Evolutionary conservation across 2,329 filamentous ascomycete genomes (phyloP), one percentile per base, ranked within the genome.

Genomic region (Monilinia laxa): DNA sequence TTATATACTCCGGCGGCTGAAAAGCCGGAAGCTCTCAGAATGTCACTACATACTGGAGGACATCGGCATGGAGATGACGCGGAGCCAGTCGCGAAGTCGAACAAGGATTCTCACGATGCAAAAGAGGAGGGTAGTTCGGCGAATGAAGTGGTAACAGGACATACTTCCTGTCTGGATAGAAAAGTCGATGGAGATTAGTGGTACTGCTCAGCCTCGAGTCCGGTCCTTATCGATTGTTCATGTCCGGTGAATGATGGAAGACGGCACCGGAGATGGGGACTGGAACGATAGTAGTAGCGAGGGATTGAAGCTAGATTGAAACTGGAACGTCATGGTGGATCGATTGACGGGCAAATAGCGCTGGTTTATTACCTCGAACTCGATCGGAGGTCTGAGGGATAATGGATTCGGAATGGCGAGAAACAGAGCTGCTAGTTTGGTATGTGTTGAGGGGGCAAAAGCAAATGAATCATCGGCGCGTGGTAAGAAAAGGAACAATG

Each of bases 1-100:
- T 38, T 64, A 11, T 64, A 64, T n/a, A 64, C 62, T 49, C 62
- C 62, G 11, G 62, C 62, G 40, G 62, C 53, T 16, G 62, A 64
- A 42, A 57, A 58, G 23, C 28, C 54, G 42, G 62, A 64, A 28
- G 62, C 62, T 12, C 54, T 59, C 31, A 47, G 62, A n/a, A 64
- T 64, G 62, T 49, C 62, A 28, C 53, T 58, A 28, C 62, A 64
- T 51, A 25, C 62, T 28, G 62, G 53, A 59, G 62, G 62, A 31
- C 52, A 59, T 45, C 38, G 62, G 20, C 40, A 59, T 23, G 42
- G 62, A 40, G 12, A 20, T 47, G 53, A 51, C 31, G 42, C 28
- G 7, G 40, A 40, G 31, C n/a, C 62, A 4, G 14, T 23, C 14
- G 42, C 40, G 20, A 51, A 51, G n/a, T 25, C 53, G 16, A 56